phyloP scores from a whole-genome alignment of 192 early-diverging fungal species.

The Linnemannia elongata region DNA sequence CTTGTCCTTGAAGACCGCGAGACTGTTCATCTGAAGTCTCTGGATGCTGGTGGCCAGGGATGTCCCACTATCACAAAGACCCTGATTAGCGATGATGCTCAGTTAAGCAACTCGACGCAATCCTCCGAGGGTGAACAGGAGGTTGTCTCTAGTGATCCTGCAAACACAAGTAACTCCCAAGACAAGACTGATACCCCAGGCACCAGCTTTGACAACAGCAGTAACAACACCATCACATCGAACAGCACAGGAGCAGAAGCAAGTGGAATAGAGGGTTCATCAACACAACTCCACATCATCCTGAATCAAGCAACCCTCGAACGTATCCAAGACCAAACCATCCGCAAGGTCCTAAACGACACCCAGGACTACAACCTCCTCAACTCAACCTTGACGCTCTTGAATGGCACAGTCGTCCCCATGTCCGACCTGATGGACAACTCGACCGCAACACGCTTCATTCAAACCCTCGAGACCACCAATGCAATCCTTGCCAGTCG shows the following conservation, averaged over 20 bases:
- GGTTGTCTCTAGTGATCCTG: too few relatives aligned
- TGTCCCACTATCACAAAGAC: too few relatives aligned
- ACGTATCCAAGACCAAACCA: neutral
- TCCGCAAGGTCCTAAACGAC: neutral
- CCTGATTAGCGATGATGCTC: too few relatives aligned
- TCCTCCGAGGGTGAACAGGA: too few relatives aligned
- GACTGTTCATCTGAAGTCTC: slow-evolving; percentile 7
- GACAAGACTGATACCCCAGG: too few relatives aligned
- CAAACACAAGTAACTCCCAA: too few relatives aligned
- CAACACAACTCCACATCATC: neutral
- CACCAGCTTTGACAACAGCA: neutral
- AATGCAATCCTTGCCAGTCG: too few relatives aligned
- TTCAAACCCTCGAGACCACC: neutral
- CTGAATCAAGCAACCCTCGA: neutral
- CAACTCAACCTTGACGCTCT: neutral
- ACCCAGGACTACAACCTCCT: slow-evolving; percentile 6
- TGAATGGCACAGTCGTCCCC: neutral
- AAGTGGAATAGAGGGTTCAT: neutral
- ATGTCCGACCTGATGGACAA: slow-evolving; percentile 6
- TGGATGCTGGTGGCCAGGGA: too few relatives aligned
- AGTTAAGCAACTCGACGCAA: too few relatives aligned
- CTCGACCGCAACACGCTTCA: neutral
- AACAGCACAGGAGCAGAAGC: neutral
- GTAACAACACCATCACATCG: neutral
- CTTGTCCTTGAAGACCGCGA: slow-evolving; percentile 16